Conservation (phyloP, 73 alveolate species). For the Tetrahymena thermophila region DNA sequence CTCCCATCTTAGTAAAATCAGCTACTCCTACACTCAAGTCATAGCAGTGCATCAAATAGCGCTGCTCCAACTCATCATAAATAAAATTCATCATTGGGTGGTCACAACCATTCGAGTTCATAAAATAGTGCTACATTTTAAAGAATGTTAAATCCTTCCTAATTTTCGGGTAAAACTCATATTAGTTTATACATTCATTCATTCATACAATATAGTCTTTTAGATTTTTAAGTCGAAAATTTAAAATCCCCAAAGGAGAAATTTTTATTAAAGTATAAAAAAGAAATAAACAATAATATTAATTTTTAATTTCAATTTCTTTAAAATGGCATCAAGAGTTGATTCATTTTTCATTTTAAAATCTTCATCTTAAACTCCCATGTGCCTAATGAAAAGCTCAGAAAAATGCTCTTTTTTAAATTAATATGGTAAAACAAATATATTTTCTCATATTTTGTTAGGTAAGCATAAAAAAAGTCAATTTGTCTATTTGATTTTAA, state of each 20-base stretch:
- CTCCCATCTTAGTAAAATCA: neutral
- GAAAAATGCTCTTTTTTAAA: neutral
- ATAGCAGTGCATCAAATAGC: neutral
- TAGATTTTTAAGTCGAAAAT: neutral
- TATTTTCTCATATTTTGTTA: too few species aligned
- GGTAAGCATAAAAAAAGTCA: too few species aligned
- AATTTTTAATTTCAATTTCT: neutral
- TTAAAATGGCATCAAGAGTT: neutral
- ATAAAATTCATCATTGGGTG: neutral
- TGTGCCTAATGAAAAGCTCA: neutral
- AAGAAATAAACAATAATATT: neutral
- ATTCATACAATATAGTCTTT: neutral
- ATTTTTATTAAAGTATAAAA: neutral
- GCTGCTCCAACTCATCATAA: neutral
- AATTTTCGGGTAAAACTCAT: neutral
- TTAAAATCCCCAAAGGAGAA: neutral
- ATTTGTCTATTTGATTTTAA: too few species aligned
- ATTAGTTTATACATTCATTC: neutral
- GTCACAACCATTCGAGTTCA: neutral
- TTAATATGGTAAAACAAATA: neutral
- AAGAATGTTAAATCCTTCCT: neutral
- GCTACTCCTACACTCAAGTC: neutral
- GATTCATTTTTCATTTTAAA: neutral
- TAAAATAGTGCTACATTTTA: neutral
- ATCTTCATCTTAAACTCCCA: neutral